phyloP scores from a whole-genome alignment of 1,139 yeast genomes.

The Candida mesenterica region DNA sequence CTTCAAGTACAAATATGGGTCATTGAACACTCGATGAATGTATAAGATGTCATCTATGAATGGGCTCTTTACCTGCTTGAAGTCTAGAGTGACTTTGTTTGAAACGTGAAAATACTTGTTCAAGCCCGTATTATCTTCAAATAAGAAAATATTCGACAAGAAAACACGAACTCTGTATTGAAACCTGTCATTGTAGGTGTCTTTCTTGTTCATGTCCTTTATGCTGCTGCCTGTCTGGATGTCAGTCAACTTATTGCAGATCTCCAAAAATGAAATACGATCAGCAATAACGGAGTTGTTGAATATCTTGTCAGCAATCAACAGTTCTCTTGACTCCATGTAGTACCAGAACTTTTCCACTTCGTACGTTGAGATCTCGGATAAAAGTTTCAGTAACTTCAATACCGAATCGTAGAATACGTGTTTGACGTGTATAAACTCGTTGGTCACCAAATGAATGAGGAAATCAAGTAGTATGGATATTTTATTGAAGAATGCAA shows the following conservation, averaged over 20 bases:
- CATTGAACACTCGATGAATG: constrained; percentile 32
- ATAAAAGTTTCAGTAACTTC: constrained; percentile 21
- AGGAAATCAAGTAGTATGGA: constrained; percentile 25
- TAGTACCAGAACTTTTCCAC: constrained; percentile 37
- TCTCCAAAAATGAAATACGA: constrained; percentile 39
- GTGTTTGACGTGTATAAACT: constrained; percentile 18
- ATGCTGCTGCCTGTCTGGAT: constrained; percentile 19
- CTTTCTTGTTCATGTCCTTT: constrained; percentile 31
- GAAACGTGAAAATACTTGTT: constrained; percentile 40
- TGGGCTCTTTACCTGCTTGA: constrained; percentile 20
- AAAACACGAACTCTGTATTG: constrained; percentile 39
- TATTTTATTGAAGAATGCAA: constrained; percentile 17
- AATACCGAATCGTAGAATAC: constrained; percentile 24
- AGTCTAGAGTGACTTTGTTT: constrained; percentile 25
- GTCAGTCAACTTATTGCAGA: constrained; percentile 41
- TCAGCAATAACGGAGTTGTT: constrained; percentile 30
- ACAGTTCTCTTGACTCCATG: constrained; percentile 31
- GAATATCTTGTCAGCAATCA: constrained; percentile 26
- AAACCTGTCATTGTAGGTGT: constrained; percentile 38
- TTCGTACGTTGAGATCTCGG: constrained; percentile 20
- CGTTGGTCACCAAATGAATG: constrained; percentile 16
- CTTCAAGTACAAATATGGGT: constrained; percentile 36
- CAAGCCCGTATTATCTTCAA: constrained; percentile 48
- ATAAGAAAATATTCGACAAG: constrained; percentile 31
- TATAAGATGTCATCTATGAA: constrained; percentile 36